Evolutionary conservation across 148 eudicot genomes (phyloP), one percentile per base, ranked within the genome.

Genomic region (Rhododendron williamsianum): DNA sequence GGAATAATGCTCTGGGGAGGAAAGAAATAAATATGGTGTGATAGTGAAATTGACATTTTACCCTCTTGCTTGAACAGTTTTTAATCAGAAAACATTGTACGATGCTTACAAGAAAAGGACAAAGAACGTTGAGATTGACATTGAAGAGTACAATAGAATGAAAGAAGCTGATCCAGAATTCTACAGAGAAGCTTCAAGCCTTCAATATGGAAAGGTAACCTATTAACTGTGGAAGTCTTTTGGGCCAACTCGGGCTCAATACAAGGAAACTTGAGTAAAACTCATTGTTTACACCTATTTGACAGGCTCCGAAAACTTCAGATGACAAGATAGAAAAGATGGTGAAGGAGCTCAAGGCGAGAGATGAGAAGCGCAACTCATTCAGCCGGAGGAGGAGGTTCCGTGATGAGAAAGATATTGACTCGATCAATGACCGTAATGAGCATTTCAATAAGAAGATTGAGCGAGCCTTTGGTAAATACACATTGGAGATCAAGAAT

Each of bases 371-470:
- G 85, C 91, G 98, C 46, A 85, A 81, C 35, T 80, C 98, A 15
- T 94, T 96, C 80, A 96, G 98, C 87, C 82, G 99, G 90, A 93
- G 99, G 91, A 94, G 99, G 85, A 95, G 82, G 90, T 95, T 88
- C 80, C 95, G 87, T 52, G 99, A 96, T 80, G 98, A 96, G 85
- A 95, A 95, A 88, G 99, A 96, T 89, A 92, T 95, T 81, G 98
- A 95, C 88, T 95, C 99, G 0, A 95, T 96, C 86, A 96, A 96
- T 86, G 99, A 96, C 76, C 99, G 99, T 78, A 96, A 96, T 83
- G 99, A 95, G 87, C 99, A 96, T 86, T 96, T 96, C 93, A 96
- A 96, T 87, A 96, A 95, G 92, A 96, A 96, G 96, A 95, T 96
- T 86, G 99, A 95, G 88, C 90, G 98, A 45, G 99, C 99, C 30